Conservation (phyloP, 2,329 filamentous ascomycete genomes). For the Sporothrix phasma region DNA sequence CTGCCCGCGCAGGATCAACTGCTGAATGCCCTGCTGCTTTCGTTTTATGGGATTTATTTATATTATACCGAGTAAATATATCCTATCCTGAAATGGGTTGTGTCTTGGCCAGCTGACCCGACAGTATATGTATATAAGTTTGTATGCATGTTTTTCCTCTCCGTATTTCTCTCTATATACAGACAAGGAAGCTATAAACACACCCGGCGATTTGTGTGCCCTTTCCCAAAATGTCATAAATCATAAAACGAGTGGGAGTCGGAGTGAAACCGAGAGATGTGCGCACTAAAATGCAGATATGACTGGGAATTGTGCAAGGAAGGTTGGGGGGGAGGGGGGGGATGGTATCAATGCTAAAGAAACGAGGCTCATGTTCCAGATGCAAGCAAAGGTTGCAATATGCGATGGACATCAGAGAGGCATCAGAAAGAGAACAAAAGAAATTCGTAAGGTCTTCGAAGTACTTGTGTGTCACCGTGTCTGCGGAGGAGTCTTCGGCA, state of each 20-base stretch:
- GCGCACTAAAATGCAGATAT: too few relatives aligned
- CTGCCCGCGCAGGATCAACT: too few relatives aligned
- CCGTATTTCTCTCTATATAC: background rate
- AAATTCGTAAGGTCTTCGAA: background rate
- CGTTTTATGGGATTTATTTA: too few relatives aligned
- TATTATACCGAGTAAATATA: background rate
- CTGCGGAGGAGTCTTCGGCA: background rate
- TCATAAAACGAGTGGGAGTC: background rate
- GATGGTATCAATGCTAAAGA: background rate
- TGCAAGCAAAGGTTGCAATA: background rate
- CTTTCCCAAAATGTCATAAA: background rate
- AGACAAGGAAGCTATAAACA: background rate
- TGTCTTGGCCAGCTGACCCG: background rate
- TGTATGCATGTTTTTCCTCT: background rate
- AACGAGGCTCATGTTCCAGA: background rate
- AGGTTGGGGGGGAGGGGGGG: too few relatives aligned
- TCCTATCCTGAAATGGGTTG: background rate
- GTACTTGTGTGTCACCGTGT: background rate
- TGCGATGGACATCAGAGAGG: background rate
- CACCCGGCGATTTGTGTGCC: background rate
- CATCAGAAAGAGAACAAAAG: slow-evolving; percentile 1
- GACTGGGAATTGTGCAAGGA: too few relatives aligned
- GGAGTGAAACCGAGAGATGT: background rate
- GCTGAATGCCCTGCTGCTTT: background rate
- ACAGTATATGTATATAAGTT: background rate